phyloP scores from a whole-genome alignment of 164 flowering plant genomes.

The Hamamelis virginiana region DNA sequence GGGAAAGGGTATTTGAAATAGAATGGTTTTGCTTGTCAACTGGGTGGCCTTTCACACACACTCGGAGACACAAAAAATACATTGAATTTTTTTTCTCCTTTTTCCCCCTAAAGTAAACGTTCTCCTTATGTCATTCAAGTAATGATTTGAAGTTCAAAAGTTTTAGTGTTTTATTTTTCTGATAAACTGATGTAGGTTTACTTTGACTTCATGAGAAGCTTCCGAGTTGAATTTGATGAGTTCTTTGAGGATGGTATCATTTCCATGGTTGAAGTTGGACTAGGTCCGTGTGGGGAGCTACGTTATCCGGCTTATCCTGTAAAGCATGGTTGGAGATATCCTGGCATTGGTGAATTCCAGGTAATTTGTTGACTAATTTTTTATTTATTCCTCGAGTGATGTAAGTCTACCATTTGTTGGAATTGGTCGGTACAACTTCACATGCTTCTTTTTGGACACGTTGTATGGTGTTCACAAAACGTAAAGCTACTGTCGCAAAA shows the following conservation, averaged over 20 bases:
- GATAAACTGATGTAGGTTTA: constrained; percentile 57
- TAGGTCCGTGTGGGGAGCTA: constrained; percentile 94
- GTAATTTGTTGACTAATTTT: constrained; percentile 27
- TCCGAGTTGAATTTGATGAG: constrained; percentile 84
- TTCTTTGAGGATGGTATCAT: constrained; percentile 74
- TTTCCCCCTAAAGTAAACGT: neutral
- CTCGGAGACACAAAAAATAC: too few relatives aligned
- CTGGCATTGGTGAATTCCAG: constrained; percentile 98
- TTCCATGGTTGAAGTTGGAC: constrained; percentile 78
- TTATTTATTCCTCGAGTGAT: neutral
- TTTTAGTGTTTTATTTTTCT: neutral
- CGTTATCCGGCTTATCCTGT: constrained; percentile 86
- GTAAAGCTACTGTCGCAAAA: too few relatives aligned
- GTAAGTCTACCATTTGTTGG: neutral
- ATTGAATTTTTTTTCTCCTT: neutral
- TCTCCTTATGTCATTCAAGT: neutral
- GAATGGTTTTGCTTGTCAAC: too few relatives aligned
- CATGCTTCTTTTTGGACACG: too few relatives aligned
- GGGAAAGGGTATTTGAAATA: too few relatives aligned
- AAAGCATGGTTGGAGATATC: constrained; percentile 95
- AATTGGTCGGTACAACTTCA: neutral
- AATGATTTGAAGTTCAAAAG: neutral
- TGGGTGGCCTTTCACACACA: too few relatives aligned
- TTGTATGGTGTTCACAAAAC: too few relatives aligned
- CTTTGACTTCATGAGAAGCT: constrained; percentile 97